phyloP scores from a whole-genome alignment of 805 yeast species.

The Metschnikowia drakensbergensis region DNA sequence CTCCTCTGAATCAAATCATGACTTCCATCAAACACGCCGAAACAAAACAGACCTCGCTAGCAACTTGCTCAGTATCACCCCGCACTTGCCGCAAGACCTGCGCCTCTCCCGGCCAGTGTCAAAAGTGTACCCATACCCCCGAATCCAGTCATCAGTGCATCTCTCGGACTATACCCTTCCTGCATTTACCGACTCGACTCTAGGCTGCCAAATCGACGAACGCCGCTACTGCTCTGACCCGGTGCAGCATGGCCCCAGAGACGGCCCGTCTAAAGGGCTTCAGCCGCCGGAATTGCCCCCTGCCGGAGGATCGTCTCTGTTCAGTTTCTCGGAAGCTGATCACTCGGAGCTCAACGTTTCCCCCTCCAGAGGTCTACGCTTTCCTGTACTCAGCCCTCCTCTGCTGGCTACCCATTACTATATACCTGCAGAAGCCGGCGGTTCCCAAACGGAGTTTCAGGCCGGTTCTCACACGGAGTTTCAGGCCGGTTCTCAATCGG shows the following conservation, averaged over 20 bases:
- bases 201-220: neutral
- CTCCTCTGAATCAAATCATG: no score
- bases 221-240: slow-evolving; percentile 3
- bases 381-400: neutral
- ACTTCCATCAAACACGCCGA: no score
- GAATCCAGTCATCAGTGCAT: slow-evolving; percentile 2
- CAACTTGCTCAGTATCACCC: neutral
- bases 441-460: no score
- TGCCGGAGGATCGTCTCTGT: slow-evolving; percentile 8
- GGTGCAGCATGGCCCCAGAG: no score
- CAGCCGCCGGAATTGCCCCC: no score
- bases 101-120: neutral
- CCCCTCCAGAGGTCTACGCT: slow-evolving; percentile 6
- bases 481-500: no score
- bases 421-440: no score
- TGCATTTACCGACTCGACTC: neutral
- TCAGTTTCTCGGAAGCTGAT: slow-evolving; percentile 27
- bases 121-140: slow-evolving; percentile 1
- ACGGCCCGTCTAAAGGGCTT: no score
- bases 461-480: no score
- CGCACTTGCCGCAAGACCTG: slow-evolving; percentile 8
- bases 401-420: no score
- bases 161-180: slow-evolving; percentile 2
- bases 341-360: slow-evolving; percentile 23
- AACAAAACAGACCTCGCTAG: neutral